Conservation (phyloP, 257 asterid species). For the Henckelia pumila region DNA sequence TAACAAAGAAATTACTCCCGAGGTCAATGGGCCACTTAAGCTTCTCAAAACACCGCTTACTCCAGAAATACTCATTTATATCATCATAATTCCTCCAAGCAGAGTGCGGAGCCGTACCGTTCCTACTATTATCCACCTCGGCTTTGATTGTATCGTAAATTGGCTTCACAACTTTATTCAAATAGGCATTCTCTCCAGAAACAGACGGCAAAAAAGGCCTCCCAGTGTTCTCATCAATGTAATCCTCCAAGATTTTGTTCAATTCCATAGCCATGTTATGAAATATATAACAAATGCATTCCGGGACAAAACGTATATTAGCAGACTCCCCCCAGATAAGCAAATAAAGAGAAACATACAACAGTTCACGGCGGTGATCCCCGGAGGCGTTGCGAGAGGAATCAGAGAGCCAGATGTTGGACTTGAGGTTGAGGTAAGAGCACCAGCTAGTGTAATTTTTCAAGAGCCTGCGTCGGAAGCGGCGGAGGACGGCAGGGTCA, state of each 20-base stretch:
- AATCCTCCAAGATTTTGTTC: conserved; percentile 87
- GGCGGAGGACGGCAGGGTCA: conserved; percentile 78
- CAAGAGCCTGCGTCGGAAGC: conserved; percentile 67
- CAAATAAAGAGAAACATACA: conserved; percentile 75
- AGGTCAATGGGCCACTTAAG: conserved; percentile 87
- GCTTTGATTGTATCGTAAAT: conserved; percentile 72
- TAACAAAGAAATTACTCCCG: conserved; percentile 83
- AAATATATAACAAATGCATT: conserved; percentile 74
- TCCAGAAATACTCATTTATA: conserved; percentile 96
- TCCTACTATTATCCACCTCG: conserved; percentile 80
- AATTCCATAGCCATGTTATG: conserved; percentile 94
- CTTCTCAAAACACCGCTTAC: conserved; percentile 86
- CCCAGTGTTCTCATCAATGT: conserved; percentile 92
- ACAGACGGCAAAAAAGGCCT: conserved; percentile 80
- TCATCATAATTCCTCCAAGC: conserved; percentile 99
- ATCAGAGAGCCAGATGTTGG: conserved; percentile 77
- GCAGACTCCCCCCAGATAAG: conserved; percentile 98
- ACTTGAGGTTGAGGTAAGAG: conserved; percentile 68
- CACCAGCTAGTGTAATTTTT: conserved; percentile 84
- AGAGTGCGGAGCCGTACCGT: conserved; percentile 94
- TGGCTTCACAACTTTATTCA: conserved; percentile 73
- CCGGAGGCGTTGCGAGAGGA: conserved; percentile 47
- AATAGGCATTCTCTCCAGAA: conserved; percentile 79
- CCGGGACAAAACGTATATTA: conserved; percentile 87
- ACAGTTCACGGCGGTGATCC: conserved; percentile 82